Conservation (phyloP, 768 basidiomycete genomes). For the Lactarius quietus region DNA sequence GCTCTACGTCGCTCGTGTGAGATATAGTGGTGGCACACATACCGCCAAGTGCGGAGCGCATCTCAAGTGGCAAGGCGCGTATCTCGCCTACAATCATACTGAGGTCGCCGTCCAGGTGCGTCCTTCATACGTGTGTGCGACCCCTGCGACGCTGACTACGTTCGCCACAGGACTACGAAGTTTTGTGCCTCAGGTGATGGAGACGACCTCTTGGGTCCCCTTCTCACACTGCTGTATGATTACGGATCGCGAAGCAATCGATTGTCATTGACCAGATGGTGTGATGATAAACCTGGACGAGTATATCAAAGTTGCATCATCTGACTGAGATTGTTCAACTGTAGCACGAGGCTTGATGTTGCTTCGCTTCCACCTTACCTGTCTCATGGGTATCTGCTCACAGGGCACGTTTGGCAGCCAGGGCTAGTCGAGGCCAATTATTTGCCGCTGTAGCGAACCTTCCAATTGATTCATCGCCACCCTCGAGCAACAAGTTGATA, state of each 20-base stretch:
- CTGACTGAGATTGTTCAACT: no score
- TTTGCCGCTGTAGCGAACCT: no score
- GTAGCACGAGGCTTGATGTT: no score
- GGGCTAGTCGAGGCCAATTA: no score
- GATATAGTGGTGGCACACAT: conserved; percentile 47
- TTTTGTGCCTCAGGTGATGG: conserved; percentile 36
- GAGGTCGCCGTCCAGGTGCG: conserved; percentile 53
- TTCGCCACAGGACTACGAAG: conserved; percentile 37
- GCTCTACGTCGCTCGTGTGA: conserved; percentile 59
- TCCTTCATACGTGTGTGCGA: conserved; percentile 1
- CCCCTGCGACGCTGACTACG: not conserved
- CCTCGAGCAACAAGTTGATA: conserved; percentile 50
- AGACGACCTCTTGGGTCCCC: not conserved
- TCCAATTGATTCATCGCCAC: conserved; percentile 66
- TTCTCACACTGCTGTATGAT: not conserved
- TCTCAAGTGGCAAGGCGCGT: conserved; percentile 48
- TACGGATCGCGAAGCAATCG: not conserved
- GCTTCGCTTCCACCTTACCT: no score
- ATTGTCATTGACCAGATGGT: not conserved
- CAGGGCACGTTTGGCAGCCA: no score
- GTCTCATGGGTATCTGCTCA: no score
- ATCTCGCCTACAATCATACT: conserved; percentile 47
- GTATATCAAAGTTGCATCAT: not conserved
- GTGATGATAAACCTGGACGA: not conserved
- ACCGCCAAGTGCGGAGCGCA: conserved; percentile 63